phyloP scores from a whole-genome alignment of 345 rosid genomes.

The Acer yangbiense region DNA sequence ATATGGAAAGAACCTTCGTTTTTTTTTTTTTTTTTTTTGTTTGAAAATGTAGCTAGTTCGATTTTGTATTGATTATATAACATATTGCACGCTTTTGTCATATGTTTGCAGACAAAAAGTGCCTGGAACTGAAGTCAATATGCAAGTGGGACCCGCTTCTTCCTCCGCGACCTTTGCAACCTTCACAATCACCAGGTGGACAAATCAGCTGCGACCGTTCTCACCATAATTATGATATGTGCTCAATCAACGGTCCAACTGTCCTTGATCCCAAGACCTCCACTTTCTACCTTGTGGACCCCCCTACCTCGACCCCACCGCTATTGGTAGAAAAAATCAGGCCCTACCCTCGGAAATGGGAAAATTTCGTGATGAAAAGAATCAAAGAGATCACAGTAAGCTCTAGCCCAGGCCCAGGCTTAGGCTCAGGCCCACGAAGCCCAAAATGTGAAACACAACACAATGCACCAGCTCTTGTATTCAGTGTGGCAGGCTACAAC shows the following conservation, averaged over 20 bases:
- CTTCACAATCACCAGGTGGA: background rate
- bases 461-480: constrained; percentile 52
- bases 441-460: constrained; percentile 36
- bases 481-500: constrained; percentile 66
- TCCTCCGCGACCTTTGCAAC: background rate
- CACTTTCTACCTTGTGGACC: constrained; percentile 38
- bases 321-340: constrained; percentile 33
- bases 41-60: too few species aligned
- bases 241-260: constrained; percentile 48
- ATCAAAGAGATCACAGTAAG: constrained; percentile 48
- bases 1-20: background rate
- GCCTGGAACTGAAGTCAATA: background rate
- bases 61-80: too few species aligned
- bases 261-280: constrained; percentile 34
- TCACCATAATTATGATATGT: constrained; percentile 44
- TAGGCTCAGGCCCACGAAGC: constrained; percentile 28
- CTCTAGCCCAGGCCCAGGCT: constrained; percentile 31
- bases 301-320: constrained; percentile 15
- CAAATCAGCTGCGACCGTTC: constrained; percentile 53
- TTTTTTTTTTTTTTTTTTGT: too few species aligned
- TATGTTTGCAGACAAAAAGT: background rate
- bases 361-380: constrained; percentile 26
- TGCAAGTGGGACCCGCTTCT: background rate
- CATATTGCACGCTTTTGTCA: too few species aligned
- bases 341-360: constrained; percentile 65